Evolutionary conservation across 129 eudicot species (phyloP), one percentile per base, ranked within the genome.

Genomic region (Flaveria bidentis): DNA sequence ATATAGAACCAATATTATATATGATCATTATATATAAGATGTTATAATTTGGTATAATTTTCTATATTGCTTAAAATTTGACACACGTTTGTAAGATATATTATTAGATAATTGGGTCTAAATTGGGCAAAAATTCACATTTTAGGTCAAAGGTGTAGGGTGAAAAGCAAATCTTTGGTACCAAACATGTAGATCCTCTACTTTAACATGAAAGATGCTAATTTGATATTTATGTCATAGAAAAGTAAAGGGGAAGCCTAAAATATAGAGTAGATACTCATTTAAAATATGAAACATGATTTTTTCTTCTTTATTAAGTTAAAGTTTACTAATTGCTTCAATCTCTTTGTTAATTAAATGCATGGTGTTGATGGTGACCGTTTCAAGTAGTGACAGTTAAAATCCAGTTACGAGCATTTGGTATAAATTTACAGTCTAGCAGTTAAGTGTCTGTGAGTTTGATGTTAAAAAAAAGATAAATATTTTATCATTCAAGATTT

Each of bases 111-210:
- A 61, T 12, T 61, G 5, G 44, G 44, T 62, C 20, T 28, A 62
- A 17, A 1, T 17, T 1, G 11, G 6, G 67, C 10, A 28, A 62
- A 18, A 62, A 12, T n/a, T 62, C 42, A 28, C 42, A 62, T 14
- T 60, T 60, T 60, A 25, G 66, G 26, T 60, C 16, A 60, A 23
- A 60, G 66, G 66, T 10, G n/a, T 60, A 60, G 39, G 30, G n/a
- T 60, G 66, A 60, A 60, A 58, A 60, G 66, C 66, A 60, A 60
- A 1, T 60, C 1, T 62, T 62, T 28, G 44, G 20, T 26, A 26
- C 42, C 28, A 26, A 4, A 25, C 67, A 61, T n/a, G 67, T 62
- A 62, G 67, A 45, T 62, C 67, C 44, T 10, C 4, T 26, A 62
- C 14, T 16, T 15, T 62, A 12, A 62, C 44, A 62, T 62, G 28